These are phyloP conservation scores for Talaromyces pinophilus DNA, from an alignment of 2,329 filamentous ascomycete species.

Conservation along the genomic window DNA sequence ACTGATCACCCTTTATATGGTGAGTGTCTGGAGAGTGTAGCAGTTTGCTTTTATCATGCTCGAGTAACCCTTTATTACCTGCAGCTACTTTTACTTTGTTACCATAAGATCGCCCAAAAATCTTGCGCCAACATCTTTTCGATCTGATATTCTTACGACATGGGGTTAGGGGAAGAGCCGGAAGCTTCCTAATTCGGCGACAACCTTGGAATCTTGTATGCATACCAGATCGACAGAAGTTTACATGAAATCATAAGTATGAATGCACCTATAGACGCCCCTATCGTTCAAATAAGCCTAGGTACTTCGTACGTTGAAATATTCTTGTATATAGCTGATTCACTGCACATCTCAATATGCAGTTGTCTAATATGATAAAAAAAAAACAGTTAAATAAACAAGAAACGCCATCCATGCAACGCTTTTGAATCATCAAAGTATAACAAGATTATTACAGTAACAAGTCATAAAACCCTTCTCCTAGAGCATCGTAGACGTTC, in stretches of 20 bases:
- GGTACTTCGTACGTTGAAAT: not conserved
- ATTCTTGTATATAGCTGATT: not conserved
- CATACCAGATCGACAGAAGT: not conserved
- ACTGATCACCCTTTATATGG: slow-evolving; percentile 22
- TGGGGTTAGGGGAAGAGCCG: not conserved
- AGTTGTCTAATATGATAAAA: not conserved
- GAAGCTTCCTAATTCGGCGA: not conserved
- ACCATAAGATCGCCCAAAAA: not conserved
- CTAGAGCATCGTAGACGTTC: not conserved
- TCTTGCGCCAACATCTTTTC: not conserved
- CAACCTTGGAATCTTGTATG: not conserved
- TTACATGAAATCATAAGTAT: not conserved
- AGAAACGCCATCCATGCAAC: slow-evolving; percentile 10
- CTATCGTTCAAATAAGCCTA: not conserved
- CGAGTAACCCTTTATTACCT: not conserved
- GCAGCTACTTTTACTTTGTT: slow-evolving; percentile 20
- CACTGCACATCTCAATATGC: not conserved
- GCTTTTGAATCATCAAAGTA: not conserved
- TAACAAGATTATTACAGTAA: not conserved
- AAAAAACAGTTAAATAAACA: not conserved
- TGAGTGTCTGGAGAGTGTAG: slow-evolving; percentile 1
- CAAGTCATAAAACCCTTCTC: slow-evolving; percentile 4
- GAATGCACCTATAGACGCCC: not conserved
- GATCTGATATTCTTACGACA: not conserved
- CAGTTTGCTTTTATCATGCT: not conserved